A percentile compares a stretch with the other conserved stretches of the same genome.
Evolutionary conservation across 768 basidiomycete genomes (phyloP).

Genomic region (Scleroderma citrinum): DNA sequence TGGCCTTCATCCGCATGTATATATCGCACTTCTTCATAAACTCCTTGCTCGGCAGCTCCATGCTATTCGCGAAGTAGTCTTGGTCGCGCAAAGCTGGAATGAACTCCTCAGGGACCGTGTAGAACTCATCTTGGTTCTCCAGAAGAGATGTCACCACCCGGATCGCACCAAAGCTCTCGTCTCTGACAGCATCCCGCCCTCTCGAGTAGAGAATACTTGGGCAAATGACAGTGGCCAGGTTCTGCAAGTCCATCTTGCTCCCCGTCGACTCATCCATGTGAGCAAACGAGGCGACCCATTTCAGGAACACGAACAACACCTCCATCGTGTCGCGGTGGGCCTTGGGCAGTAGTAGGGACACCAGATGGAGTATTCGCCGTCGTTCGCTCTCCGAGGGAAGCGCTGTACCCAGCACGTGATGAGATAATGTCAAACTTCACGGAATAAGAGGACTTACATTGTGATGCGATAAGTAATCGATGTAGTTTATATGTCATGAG

Average conservation of each 20-base stretch:
- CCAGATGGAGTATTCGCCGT: constrained; percentile 75
- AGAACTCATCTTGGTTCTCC: constrained; percentile 93
- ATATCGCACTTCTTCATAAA: constrained; percentile 93
- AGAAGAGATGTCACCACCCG: constrained; percentile 80
- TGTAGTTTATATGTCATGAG: constrained; percentile 93
- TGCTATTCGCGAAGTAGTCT: constrained; percentile 81
- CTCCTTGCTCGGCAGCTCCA: constrained; percentile 91
- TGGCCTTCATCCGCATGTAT: constrained; percentile 70
- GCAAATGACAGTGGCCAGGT: constrained; percentile 94
- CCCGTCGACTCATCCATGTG: constrained; percentile 97
- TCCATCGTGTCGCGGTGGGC: constrained; percentile 96
- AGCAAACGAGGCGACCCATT: constrained; percentile 99
- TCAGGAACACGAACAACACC: constrained; percentile 95
- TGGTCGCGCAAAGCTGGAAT: constrained; percentile 81
- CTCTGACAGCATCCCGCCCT: constrained; percentile 77
- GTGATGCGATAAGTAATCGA: constrained; percentile 79
- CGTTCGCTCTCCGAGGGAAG: constrained; percentile 73
- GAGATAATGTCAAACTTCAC: constrained; percentile 6
- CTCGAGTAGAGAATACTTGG: constrained; percentile 96
- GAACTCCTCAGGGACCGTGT: constrained; percentile 90
- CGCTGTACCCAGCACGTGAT: constrained; percentile 36
- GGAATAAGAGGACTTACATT: constrained; percentile 51
- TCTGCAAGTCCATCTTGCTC: constrained; percentile 95
- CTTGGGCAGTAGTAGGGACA: constrained; percentile 84
- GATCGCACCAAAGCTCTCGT: constrained; percentile 90